A percentile compares a stretch with the other conserved stretches of the same genome.
phyloP scores from a whole-genome alignment of 352 stramenopile genomes.

The Chrysophaeum taylorii region DNA sequence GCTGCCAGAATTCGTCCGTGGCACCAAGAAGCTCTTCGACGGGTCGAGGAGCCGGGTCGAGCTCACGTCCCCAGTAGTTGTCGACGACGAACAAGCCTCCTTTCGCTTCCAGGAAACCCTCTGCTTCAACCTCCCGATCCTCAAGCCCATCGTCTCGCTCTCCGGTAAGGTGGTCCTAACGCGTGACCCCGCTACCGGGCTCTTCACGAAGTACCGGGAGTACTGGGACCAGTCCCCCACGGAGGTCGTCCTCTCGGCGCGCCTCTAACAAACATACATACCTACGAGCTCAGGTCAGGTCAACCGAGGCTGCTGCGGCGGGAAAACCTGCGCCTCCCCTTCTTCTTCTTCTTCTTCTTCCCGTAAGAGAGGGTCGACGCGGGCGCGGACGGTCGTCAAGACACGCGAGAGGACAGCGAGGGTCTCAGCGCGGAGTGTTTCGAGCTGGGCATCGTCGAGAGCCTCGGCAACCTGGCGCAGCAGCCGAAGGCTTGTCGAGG shows the following conservation, averaged over 20 bases:
- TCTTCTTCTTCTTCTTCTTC: no score
- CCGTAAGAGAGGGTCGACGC: no score
- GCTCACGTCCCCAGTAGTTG: constrained; percentile 39
- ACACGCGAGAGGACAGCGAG: no score
- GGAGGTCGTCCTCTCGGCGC: not conserved
- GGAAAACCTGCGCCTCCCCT: no score
- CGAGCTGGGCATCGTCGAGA: no score
- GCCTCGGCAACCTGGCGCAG: no score
- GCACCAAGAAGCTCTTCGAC: constrained; percentile 51
- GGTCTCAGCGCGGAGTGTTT: no score
- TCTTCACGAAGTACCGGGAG: constrained; percentile 54
- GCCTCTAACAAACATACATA: no score
- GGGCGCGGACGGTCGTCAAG: no score
- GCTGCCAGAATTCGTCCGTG: constrained; percentile 51
- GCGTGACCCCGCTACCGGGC: constrained; percentile 37
- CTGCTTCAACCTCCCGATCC: constrained; percentile 49
- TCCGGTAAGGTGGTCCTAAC: constrained; percentile 39
- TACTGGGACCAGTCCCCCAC: constrained; percentile 47
- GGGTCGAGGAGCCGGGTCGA: constrained; percentile 26
- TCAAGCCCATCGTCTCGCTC: constrained; percentile 38
- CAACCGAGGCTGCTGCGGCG: no score
- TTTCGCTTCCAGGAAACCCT: constrained; percentile 57
- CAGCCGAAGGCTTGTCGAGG: no score
- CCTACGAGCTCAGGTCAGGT: no score
- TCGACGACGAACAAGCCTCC: constrained; percentile 28